Evolutionary conservation across 345 rosid species (phyloP), one percentile per base, ranked within the genome.

Genomic region (Pugionium cornutum): DNA sequence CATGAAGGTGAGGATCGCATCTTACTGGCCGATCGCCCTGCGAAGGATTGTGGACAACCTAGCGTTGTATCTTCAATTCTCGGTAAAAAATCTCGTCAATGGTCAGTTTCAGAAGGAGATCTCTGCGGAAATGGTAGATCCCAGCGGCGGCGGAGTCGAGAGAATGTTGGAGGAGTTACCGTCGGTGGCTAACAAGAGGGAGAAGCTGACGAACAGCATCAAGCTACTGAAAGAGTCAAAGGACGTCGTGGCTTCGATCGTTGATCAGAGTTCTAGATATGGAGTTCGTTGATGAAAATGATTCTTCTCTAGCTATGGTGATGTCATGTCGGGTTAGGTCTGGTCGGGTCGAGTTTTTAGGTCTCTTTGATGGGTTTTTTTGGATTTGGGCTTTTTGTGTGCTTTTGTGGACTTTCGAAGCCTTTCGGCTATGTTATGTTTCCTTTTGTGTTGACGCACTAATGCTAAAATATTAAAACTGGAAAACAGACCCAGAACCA

Each of bases 151-250:
- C 25, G 73, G 50, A 30, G 4, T 77, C 1, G 72, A 73, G 33
- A 63, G 35, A 43, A 9, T 76, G 61, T 1, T 79, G 18, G 72
- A 47, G 46, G 80, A 79, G 35, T 62, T 80, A 0, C 55, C 80
- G 0, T 53, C 67, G 0, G 39, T 79, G 5, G 76, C 68, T 0
- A 74, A 34, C 5, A 80, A 80, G 58, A 58, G 80, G 0, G 72
- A 76, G 53, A 76, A 66, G 78, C 68, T 79, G 5, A 76, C 65
- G 18, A 67, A 31, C 0, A 76, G 76, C 35, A 51, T 70, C 1
- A 43, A 66, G 62, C 46, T 80, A 0, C 2, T 80, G 53, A 74
- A 53, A 62, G 78, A 80, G 55, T 76, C 83, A 0, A 80, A 74
- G 40, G 76, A 74, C 3, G 69, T 9, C 0, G 66, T 80, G 4